Evolutionary conservation across 2,329 filamentous ascomycete genomes (phyloP), one percentile per base, ranked within the genome.

Genomic region (Aspergillus fijiensis): DNA sequence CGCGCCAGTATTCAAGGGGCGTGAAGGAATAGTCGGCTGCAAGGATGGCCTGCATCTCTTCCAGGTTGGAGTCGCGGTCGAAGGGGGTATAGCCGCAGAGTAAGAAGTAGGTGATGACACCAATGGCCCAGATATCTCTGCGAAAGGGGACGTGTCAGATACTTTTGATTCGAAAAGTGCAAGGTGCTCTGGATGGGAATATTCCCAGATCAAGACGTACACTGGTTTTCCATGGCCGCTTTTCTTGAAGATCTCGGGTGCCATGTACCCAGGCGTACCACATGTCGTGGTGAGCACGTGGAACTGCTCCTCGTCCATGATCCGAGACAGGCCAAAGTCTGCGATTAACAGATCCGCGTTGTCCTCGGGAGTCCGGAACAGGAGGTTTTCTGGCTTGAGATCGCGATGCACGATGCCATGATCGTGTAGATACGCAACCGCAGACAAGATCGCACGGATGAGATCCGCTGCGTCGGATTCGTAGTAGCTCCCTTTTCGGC

Each of bases 221-320:
- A 99, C 95, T 68, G 95, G 93, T 78, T 98, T 99, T 64, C 95
- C 95, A 75, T 99, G 95, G 27, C 95, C 95, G 7, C 90, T 93
- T 82, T 99, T 99, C 78, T 96, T 96, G 81, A 99, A 99, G 71
- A 99, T 99, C 76, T 99, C 95, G 23, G 95, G 95, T 2, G 95
- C 95, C 95, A 99, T 99, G 79, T 99, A 99, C 52, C 95, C 95
- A 3, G 95, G 95, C 1, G 95, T 99, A 61, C 95, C 95, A 75
- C 95, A 99, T 1, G 95, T 99, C 0, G 95, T 99, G 11, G 95
- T 99, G 63, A 99, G 81, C 31, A 98, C 94, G 74, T 98, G 95
- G 77, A 98, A 98, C 74, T 96, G 91, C 77, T 97, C 92, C 78
- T 98, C 95, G 73, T 99, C 95, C 94, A 99, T 98, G 78, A 99